Percentiles rank a stretch among this genome's conserved stretches.
Conservation (phyloP, 768 basidiomycete genomes). For the Kwoniella botswanensis region DNA sequence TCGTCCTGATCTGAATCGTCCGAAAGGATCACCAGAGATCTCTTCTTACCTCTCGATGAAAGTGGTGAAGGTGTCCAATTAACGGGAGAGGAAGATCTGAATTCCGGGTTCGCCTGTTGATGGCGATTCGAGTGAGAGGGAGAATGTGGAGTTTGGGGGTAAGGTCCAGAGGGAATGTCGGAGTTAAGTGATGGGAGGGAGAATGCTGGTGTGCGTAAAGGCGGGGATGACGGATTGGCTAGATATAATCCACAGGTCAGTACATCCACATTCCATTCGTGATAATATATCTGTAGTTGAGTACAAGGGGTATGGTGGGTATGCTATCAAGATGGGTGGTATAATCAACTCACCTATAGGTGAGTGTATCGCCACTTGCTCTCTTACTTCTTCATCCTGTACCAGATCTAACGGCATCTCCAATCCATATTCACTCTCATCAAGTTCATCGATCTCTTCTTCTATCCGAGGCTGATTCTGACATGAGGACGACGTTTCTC, state of each 20-base stretch:
- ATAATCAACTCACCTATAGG: slow-evolving; percentile 10
- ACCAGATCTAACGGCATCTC: background rate
- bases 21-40: slow-evolving; percentile 1
- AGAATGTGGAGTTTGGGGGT: slow-evolving; percentile 22
- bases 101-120: background rate
- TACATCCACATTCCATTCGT: too few relatives aligned
- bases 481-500: background rate
- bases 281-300: background rate
- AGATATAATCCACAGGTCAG: background rate
- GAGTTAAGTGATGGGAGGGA: slow-evolving; percentile 13
- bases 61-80: slow-evolving; percentile 19
- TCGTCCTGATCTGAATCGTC: slow-evolving; percentile 22
- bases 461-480: slow-evolving; percentile 1
- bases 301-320: background rate
- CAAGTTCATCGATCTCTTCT: slow-evolving; percentile 9
- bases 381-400: slow-evolving; percentile 12
- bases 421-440: slow-evolving; percentile 9
- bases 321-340: background rate
- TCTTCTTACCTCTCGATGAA: slow-evolving; percentile 1
- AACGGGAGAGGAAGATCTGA: background rate
- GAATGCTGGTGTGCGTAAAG: slow-evolving; percentile 18
- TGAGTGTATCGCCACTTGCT: slow-evolving; percentile 17
- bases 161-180: slow-evolving; percentile 18
- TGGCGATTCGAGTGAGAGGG: background rate
- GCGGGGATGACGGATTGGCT: slow-evolving; percentile 18